Percentiles rank a stretch among this genome's conserved stretches.
phyloP scores from a whole-genome alignment of 2,329 filamentous ascomycete species.

The Fonsecaea nubica region DNA sequence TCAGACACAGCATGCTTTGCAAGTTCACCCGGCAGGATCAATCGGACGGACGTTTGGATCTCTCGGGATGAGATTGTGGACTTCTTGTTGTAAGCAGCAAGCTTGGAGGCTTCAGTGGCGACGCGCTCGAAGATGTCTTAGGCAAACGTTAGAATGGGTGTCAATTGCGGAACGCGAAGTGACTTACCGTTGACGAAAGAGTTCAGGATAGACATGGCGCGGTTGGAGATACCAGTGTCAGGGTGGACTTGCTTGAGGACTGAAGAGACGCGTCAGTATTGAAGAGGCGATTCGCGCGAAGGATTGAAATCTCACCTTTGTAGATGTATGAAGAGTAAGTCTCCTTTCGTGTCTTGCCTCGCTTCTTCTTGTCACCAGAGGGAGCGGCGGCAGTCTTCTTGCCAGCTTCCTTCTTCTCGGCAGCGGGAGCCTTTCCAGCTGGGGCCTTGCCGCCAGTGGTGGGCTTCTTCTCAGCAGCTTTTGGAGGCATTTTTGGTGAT shows the following conservation, averaged over 20 bases:
- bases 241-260: constrained; percentile 99
- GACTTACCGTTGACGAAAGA: constrained; percentile 95
- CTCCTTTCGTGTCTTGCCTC: constrained; percentile 99
- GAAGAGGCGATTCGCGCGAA: constrained; percentile 19
- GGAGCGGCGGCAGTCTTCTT: constrained; percentile 92
- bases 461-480: constrained; percentile 98
- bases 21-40: constrained; percentile 97
- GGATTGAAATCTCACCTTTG: constrained; percentile 75
- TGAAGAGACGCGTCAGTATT: constrained; percentile 56
- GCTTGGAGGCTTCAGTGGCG: constrained; percentile 97
- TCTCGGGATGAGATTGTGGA: constrained; percentile 99
- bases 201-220: constrained; percentile 99
- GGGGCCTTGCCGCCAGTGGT: constrained; percentile 90
- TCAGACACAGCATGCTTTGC: constrained; percentile 99
- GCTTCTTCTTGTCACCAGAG: constrained; percentile 99
- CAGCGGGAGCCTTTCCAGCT: constrained; percentile 74
- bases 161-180: constrained; percentile 21
- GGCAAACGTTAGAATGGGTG: constrained; percentile 17
- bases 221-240: constrained; percentile 99
- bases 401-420: constrained; percentile 99
- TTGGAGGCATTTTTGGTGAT: constrained; percentile 85
- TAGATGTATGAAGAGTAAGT: constrained; percentile 99
- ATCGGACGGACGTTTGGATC: constrained; percentile 97
- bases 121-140: constrained; percentile 99
- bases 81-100: constrained; percentile 99